Conservation (phyloP, 116 monocot genomes). For the Dioscorea cayenensis region DNA sequence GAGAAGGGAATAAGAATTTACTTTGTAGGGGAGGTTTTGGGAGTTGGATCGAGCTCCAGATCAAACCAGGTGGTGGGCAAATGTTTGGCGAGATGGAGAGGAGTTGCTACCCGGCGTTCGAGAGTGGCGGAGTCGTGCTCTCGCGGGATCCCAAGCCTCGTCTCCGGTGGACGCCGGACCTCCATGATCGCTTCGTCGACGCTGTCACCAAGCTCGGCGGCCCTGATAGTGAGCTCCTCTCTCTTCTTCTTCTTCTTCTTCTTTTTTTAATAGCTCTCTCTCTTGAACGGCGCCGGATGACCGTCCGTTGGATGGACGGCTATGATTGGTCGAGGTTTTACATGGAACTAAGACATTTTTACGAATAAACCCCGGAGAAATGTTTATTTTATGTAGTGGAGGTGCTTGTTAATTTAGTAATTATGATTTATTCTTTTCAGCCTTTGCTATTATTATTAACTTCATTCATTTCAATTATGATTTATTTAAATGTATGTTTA, state of each 20-base stretch:
- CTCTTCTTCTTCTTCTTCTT: no score
- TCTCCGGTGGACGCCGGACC: slow-evolving; percentile 88
- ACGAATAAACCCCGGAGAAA: not conserved
- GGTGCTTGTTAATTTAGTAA: not conserved
- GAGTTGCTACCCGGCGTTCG: not conserved
- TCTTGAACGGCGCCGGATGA: no score
- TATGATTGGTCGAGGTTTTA: not conserved
- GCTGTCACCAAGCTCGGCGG: slow-evolving; percentile 92
- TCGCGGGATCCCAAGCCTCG: slow-evolving; percentile 62
- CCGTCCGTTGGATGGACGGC: no score
- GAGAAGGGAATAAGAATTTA: slow-evolving; percentile 1
- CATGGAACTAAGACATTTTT: not conserved
- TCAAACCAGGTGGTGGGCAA: not conserved
- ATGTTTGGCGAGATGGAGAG: slow-evolving; percentile 7
- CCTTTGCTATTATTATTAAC: not conserved
- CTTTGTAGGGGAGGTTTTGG: not conserved
- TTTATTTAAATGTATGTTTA: not conserved
- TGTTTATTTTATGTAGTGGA: not conserved
- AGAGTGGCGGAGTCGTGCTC: slow-evolving; percentile 5
- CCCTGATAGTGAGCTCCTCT: slow-evolving; percentile 52
- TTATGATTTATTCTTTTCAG: not conserved
- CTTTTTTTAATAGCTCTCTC: no score
- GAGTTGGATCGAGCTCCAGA: not conserved
- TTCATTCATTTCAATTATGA: not conserved
- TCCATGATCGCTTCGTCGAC: slow-evolving; percentile 89